phyloP scores from a whole-genome alignment of 495 filamentous ascomycete species.

The Lichina pygmaea region DNA sequence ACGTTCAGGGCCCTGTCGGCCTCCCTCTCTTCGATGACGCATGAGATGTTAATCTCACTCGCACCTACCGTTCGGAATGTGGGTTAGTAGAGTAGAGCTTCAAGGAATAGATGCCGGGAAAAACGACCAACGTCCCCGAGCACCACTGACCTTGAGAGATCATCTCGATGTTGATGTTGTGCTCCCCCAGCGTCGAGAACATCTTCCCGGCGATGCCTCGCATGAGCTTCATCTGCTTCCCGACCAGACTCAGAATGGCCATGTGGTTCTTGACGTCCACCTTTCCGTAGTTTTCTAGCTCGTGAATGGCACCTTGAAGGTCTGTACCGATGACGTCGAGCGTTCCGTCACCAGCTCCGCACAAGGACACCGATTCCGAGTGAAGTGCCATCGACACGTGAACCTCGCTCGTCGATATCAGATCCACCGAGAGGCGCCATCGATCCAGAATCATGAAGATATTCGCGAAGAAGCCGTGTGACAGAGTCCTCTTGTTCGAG shows the following conservation, averaged over 20 bases:
- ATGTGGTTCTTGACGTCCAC: conserved; percentile 69
- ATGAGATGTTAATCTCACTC: conserved; percentile 96
- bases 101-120: neutral
- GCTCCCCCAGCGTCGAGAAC: conserved; percentile 71
- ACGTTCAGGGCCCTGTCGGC: conserved; percentile 82
- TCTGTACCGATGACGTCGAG: conserved; percentile 35
- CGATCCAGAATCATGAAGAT: conserved; percentile 71
- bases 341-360: conserved; percentile 29
- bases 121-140: neutral
- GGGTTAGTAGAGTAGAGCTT: no score
- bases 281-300: conserved; percentile 50
- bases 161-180: conserved; percentile 88
- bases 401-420: conserved; percentile 83
- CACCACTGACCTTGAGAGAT: conserved; percentile 60
- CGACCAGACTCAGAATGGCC: conserved; percentile 79
- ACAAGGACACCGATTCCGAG: conserved; percentile 25
- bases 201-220: conserved; percentile 69
- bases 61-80: conserved; percentile 31
- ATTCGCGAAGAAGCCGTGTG: conserved; percentile 74
- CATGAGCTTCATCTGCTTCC: conserved; percentile 87
- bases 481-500: conserved; percentile 66
- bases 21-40: conserved; percentile 77
- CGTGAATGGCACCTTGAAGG: conserved; percentile 36
- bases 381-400: conserved; percentile 92
- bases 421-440: conserved; percentile 57